Evolutionary conservation across 208 protist species (phyloP).

Genomic region (Borovskyia barvae): DNA sequence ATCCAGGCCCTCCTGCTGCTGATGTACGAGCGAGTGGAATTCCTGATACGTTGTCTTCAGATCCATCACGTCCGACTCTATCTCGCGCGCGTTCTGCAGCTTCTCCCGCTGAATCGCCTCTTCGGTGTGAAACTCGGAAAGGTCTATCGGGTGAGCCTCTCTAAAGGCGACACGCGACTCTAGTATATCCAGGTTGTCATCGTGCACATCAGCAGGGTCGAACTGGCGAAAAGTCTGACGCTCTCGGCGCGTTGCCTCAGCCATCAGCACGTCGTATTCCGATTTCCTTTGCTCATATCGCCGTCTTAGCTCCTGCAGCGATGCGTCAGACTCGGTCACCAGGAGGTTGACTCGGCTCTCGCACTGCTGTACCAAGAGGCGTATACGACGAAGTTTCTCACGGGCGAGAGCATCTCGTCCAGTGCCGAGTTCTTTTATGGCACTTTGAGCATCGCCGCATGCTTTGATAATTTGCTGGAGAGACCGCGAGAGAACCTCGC

Average conservation of each 20-base stretch:
- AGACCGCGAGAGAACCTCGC: conserved; percentile 51
- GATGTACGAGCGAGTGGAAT: conserved; percentile 65
- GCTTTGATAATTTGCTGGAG: conserved; percentile 55
- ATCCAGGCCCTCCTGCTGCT: conserved; percentile 68
- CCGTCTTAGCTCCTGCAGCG: conserved; percentile 27
- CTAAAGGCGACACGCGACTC: conserved; percentile 39
- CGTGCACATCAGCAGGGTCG: not conserved
- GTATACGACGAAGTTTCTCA: conserved; percentile 45
- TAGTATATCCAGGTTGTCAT: conserved; percentile 11
- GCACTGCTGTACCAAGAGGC: conserved; percentile 53
- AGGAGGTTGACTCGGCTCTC: conserved; percentile 24
- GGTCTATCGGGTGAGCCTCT: conserved; percentile 45
- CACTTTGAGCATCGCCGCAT: conserved; percentile 40
- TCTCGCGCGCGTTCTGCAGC: conserved; percentile 56
- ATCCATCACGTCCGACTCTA: conserved; percentile 77
- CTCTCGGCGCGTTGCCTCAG: conserved; percentile 48
- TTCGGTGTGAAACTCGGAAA: conserved; percentile 66
- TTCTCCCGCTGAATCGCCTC: conserved; percentile 77
- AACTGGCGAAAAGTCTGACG: conserved; percentile 54
- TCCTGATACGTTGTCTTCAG: conserved; percentile 73
- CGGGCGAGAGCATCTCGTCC: conserved; percentile 55
- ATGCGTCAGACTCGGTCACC: conserved; percentile 14
- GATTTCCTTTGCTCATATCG: conserved; percentile 39
- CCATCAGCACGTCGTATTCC: conserved; percentile 48
- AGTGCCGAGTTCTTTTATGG: conserved; percentile 55